A percentile compares a stretch with the other conserved stretches of the same genome.
phyloP scores from a whole-genome alignment of 176 grass and related monocot species.

The Ensete glaucum region DNA sequence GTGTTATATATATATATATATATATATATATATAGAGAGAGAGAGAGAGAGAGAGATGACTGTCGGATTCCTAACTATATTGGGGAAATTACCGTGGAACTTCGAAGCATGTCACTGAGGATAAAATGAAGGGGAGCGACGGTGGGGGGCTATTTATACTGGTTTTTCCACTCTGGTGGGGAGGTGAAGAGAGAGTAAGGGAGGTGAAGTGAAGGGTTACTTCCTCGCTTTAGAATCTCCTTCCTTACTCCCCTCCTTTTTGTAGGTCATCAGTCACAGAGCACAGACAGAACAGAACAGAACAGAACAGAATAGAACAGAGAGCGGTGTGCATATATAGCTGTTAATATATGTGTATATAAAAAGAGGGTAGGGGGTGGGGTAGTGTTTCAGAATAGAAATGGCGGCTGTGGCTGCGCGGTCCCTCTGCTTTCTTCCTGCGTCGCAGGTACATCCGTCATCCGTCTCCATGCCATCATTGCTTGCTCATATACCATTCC shows the following conservation, averaged over 20 bases:
- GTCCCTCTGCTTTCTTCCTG: background rate
- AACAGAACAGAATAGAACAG: background rate
- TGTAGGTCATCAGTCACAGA: background rate
- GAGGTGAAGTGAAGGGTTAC: background rate
- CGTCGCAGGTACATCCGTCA: background rate
- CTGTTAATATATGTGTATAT: background rate
- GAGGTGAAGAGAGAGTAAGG: background rate
- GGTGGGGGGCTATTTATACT: background rate
- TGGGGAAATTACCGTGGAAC: too few species aligned
- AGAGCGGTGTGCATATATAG: background rate
- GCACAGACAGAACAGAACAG: background rate
- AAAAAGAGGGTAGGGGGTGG: background rate
- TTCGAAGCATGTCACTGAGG: too few species aligned
- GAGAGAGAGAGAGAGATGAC: too few species aligned
- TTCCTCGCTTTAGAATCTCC: too few species aligned
- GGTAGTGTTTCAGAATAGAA: background rate
- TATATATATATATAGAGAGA: too few species aligned
- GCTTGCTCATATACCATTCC: too few species aligned
- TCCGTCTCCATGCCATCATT: background rate
- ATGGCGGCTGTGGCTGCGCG: slow-evolving; percentile 24
- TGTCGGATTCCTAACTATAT: too few species aligned
- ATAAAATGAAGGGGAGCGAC: background rate
- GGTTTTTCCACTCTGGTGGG: too few species aligned
- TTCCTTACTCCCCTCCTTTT: background rate
- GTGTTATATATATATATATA: background rate